phyloP scores from a whole-genome alignment of 345 rosid genomes.

The Turritis glabra region DNA sequence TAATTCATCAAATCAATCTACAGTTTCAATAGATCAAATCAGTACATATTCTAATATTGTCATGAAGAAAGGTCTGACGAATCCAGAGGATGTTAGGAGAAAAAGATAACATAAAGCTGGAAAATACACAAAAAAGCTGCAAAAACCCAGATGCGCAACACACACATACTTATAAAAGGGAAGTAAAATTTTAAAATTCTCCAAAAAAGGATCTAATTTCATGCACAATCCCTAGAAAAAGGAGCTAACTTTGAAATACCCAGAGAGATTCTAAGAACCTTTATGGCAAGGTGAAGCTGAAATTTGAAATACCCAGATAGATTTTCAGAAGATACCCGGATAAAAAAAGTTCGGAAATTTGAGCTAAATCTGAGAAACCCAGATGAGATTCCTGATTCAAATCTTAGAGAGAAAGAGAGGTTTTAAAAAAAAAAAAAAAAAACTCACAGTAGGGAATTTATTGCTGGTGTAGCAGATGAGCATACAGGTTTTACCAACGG shows the following conservation, averaged over 20 bases:
- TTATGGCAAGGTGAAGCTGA: conserved; percentile 1
- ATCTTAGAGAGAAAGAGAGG: background rate
- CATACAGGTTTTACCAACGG: conserved; percentile 47
- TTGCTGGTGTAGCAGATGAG: conserved; percentile 48
- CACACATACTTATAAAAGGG: background rate
- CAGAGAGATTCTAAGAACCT: conserved; percentile 15
- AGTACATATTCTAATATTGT: background rate
- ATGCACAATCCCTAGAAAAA: conserved; percentile 29
- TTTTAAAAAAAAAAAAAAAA: no score
- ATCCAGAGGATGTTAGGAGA: background rate
- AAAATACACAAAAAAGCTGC: conserved; percentile 40
- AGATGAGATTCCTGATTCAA: conserved; percentile 16
- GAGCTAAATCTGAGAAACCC: conserved; percentile 26
- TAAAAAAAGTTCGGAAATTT: background rate
- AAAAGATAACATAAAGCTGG: conserved; percentile 33
- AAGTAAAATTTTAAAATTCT: background rate
- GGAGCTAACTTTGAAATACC: conserved; percentile 31
- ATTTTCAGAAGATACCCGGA: background rate
- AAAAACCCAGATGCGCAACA: conserved; percentile 48
- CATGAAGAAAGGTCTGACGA: background rate
- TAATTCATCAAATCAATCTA: conserved; percentile 29
- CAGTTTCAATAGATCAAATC: conserved; percentile 3
- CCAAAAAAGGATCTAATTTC: conserved; percentile 1
- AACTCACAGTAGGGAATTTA: conserved; percentile 43
- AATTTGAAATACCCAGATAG: conserved; percentile 15